Base-by-base conservation (phyloP, 495 filamentous ascomycete genomes). In the Penicillium manginii region DNA sequence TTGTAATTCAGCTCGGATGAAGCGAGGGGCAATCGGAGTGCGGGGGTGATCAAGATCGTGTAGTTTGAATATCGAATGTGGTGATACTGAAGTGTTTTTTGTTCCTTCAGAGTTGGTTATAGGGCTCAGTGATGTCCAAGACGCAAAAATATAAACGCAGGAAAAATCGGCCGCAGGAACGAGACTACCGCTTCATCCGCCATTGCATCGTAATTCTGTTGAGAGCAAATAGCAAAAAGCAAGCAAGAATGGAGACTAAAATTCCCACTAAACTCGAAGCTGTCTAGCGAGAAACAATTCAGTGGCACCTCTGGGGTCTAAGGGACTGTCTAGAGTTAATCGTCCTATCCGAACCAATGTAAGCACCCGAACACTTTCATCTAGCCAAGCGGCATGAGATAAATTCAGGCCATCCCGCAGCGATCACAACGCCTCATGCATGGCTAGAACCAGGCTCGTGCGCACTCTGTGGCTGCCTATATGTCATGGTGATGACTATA, bases 181-280 rank as follows among this genome's bases (percentile, higher is more conserved):
- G 22, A 22, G 11, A 47, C 45, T 26, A 47, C 45, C 45, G 45
- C 45, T 26, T 22, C 31, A 52, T 14, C 31, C 21, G 50, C 50
- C 17, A 33, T 17, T 17, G 17, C 40, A 43, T 43, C n/a, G 5
- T 22, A 52, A 52, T 52, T 52, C 33, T 52, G 50, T 52, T 52
- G 35, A 53, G 51, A 40, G 22, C 51, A 21, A 42, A n/a, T 14
- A 10, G 12, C 19, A 26, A 42, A 18, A 22, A 43, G 40, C 40
- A 40, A 52, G 32, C 12, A 26, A 37, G 32, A 19, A 54, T 54
- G 51, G 51, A 54, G 51, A 40, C 51, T 54, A 54, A 54, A 54
- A 42, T 54, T 29, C 35, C 15, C 21, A 23, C 51, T 54, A 54
- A 9, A 43, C 40, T 43, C 40, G 40, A 43, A 43, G 40, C 17